These are phyloP conservation scores for Aspergillus candidus DNA, from an alignment of 2,329 filamentous ascomycete species.

Conservation along the genomic window DNA sequence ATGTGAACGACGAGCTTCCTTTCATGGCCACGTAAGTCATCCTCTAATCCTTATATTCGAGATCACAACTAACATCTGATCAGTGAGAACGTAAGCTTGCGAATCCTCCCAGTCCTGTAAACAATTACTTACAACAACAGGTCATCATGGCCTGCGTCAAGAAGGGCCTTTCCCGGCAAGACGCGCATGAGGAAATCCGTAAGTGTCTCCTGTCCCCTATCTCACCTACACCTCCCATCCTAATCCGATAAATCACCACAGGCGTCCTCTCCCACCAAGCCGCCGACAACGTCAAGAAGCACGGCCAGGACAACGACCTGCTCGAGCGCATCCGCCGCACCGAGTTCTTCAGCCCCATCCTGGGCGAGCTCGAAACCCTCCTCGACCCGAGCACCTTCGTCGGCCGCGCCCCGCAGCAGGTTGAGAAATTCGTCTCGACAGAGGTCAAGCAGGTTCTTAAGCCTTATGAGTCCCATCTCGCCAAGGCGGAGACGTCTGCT, in stretches of 20 bases:
- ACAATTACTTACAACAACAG: slow-evolving; percentile 37
- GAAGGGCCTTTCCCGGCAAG: slow-evolving; percentile 66
- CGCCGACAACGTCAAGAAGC: slow-evolving; percentile 61
- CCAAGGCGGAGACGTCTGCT: slow-evolving; percentile 33
- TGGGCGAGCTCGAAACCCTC: slow-evolving; percentile 61
- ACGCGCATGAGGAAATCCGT: slow-evolving; percentile 81
- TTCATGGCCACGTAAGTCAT: slow-evolving; percentile 69
- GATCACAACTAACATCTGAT: slow-evolving; percentile 13
- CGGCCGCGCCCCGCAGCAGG: slow-evolving; percentile 50
- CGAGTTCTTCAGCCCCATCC: slow-evolving; percentile 68
- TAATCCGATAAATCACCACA: slow-evolving; percentile 15
- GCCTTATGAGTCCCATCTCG: slow-evolving; percentile 40
- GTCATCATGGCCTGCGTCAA: slow-evolving; percentile 74
- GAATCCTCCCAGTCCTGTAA: not conserved
- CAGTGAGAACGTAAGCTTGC: slow-evolving; percentile 28
- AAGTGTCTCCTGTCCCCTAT: slow-evolving; percentile 8
- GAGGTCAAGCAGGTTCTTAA: slow-evolving; percentile 45
- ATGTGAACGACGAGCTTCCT: slow-evolving; percentile 69
- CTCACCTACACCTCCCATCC: not conserved
- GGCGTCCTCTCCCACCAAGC: slow-evolving; percentile 71
- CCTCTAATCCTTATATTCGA: not conserved
- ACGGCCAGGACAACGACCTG: slow-evolving; percentile 73
- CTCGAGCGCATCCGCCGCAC: slow-evolving; percentile 68
- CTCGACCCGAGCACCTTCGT: slow-evolving; percentile 58
- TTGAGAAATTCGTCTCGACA: slow-evolving; percentile 47